These are phyloP conservation scores for Nicotiana obtusifolia DNA, from an alignment of 257 asterid genomes.

Conservation along the genomic window DNA sequence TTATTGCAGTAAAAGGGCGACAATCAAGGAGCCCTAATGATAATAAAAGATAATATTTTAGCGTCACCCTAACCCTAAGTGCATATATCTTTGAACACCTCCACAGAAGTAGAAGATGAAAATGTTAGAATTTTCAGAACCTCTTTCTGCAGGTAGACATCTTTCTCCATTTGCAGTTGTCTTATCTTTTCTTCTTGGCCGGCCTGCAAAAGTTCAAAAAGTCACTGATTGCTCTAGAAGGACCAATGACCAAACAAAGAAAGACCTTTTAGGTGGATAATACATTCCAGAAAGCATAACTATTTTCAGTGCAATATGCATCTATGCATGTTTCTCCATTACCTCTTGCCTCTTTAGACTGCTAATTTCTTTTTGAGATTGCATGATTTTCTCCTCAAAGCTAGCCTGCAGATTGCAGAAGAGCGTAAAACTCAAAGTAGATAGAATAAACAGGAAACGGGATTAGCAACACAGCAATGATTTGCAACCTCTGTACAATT, in stretches of 20 bases:
- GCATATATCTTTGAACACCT: not conserved
- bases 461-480: not conserved
- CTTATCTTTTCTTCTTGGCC: constrained; percentile 34
- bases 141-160: constrained; percentile 41
- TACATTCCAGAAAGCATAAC: not conserved
- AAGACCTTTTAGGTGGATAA: not conserved
- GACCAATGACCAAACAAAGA: not conserved
- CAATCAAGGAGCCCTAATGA: not conserved
- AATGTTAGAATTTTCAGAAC: constrained; percentile 27
- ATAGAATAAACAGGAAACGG: constrained; percentile 3
- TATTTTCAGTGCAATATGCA: not conserved
- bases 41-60: not conserved
- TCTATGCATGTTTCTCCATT: not conserved
- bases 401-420: constrained; percentile 15
- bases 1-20: constrained; percentile 7
- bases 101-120: not conserved
- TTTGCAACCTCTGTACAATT: not conserved
- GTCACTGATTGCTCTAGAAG: constrained; percentile 20
- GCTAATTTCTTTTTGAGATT: constrained; percentile 40
- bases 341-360: constrained; percentile 49
- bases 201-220: constrained; percentile 40
- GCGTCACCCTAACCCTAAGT: not conserved
- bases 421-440: not conserved
- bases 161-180: constrained; percentile 44
- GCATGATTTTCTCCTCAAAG: constrained; percentile 33